These are phyloP conservation scores for Mycena epipterygia DNA, from an alignment of 768 basidiomycete species.

Conservation along the genomic window DNA sequence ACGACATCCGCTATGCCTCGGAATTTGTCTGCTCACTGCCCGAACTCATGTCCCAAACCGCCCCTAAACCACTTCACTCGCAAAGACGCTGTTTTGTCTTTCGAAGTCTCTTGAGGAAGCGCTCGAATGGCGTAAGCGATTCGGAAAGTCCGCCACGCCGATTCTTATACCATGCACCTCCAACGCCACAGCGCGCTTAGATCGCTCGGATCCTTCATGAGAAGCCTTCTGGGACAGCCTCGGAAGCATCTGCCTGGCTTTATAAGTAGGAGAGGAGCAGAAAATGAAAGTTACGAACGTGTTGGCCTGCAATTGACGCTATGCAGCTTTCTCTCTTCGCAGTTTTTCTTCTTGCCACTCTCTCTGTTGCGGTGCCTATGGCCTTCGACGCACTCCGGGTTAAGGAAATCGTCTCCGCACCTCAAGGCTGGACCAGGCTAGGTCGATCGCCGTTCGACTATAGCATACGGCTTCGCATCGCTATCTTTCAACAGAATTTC, in stretches of 20 bases:
- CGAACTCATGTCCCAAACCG: constrained; percentile 20
- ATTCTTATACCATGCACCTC: constrained; percentile 28
- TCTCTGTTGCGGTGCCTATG: constrained; percentile 41
- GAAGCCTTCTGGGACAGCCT: constrained; percentile 35
- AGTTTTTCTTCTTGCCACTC: constrained; percentile 36
- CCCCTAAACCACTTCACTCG: constrained; percentile 25
- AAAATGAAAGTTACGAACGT: constrained; percentile 33
- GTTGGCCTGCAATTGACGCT: constrained; percentile 10
- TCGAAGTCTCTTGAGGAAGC: constrained; percentile 37
- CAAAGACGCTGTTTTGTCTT: constrained; percentile 34
- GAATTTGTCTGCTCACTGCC: constrained; percentile 22
- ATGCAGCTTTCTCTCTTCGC: constrained; percentile 33
- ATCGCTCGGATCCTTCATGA: constrained; percentile 30
- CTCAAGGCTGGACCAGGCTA: constrained; percentile 61
- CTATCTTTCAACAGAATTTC: constrained; percentile 67
- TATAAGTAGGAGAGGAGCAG: constrained; percentile 28
- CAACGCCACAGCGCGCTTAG: constrained; percentile 38
- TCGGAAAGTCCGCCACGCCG: constrained; percentile 36
- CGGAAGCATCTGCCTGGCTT: constrained; percentile 29
- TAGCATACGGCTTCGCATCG: constrained; percentile 69
- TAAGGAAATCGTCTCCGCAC: constrained; percentile 65
- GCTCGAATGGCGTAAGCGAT: constrained; percentile 35
- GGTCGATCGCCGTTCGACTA: constrained; percentile 59
- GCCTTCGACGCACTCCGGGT: constrained; percentile 45
- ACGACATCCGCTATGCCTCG: constrained; percentile 30